Percentiles rank a stretch among this genome's conserved stretches.
Evolutionary conservation across 1,139 yeast species (phyloP).

Genomic region (Candida neerlandica): DNA sequence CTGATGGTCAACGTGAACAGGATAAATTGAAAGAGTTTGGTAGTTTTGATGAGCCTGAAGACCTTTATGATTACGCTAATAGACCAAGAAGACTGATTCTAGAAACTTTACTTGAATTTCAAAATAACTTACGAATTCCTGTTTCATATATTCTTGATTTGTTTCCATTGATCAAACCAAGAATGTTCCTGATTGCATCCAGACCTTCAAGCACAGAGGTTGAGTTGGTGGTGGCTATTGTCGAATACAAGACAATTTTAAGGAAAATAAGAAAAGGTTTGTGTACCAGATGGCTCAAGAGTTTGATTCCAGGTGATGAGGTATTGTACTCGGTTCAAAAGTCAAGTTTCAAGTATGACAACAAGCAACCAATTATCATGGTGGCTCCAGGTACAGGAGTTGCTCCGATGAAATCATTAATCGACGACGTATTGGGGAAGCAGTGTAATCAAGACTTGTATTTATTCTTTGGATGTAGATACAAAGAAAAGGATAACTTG

Average conservation of each 20-base stretch:
- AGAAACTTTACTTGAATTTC: slow-evolving; percentile 83
- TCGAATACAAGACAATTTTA: slow-evolving; percentile 81
- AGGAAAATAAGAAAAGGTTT: slow-evolving; percentile 77
- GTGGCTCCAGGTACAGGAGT: slow-evolving; percentile 92
- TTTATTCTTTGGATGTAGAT: slow-evolving; percentile 80
- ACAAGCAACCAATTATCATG: slow-evolving; percentile 60
- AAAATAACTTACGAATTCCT: slow-evolving; percentile 69
- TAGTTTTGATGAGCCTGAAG: slow-evolving; percentile 72
- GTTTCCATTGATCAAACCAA: slow-evolving; percentile 75
- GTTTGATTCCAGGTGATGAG: slow-evolving; percentile 47
- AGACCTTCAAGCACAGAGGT: slow-evolving; percentile 43
- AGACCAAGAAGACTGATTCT: slow-evolving; percentile 86
- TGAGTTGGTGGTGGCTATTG: slow-evolving; percentile 79
- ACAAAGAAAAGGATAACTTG: slow-evolving; percentile 64
- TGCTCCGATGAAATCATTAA: slow-evolving; percentile 80
- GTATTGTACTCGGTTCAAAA: slow-evolving; percentile 59
- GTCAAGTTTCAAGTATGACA: slow-evolving; percentile 47
- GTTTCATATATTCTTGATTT: slow-evolving; percentile 72
- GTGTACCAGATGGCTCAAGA: slow-evolving; percentile 77
- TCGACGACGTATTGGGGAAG: slow-evolving; percentile 34
- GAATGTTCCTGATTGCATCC: slow-evolving; percentile 84
- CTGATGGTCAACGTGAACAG: slow-evolving; percentile 58
- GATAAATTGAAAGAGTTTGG: slow-evolving; percentile 79
- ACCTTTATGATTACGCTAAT: slow-evolving; percentile 83
- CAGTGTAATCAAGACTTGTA: slow-evolving; percentile 30